Evolutionary conservation across 2,329 filamentous ascomycete genomes (phyloP).

Genomic region (Colletotrichum limetticola): DNA sequence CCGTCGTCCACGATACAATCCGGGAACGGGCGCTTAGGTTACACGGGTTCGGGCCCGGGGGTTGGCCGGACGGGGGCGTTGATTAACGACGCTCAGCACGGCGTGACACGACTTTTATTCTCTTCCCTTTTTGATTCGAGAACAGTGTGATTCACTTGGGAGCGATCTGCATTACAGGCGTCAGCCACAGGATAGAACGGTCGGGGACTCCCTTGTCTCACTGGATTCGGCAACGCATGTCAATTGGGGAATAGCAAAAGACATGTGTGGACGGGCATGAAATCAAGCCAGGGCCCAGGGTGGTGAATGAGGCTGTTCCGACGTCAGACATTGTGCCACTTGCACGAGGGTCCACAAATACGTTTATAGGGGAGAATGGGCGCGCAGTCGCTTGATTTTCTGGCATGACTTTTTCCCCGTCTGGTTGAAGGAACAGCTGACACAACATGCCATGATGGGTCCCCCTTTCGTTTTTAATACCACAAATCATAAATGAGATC

Average conservation of each 20-base stretch:
- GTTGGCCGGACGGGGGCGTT: neutral
- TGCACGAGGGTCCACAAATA: neutral
- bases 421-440: slow-evolving; percentile 22
- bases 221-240: too few relatives aligned
- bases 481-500: neutral
- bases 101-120: neutral
- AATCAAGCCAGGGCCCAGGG: neutral
- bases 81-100: neutral
- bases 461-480: neutral
- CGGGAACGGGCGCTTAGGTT: neutral
- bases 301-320: slow-evolving; percentile 19
- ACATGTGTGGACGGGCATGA: too few relatives aligned
- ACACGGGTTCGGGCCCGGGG: neutral
- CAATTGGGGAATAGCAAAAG: too few relatives aligned
- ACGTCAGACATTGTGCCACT: slow-evolving; percentile 20
- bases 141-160: too few relatives aligned
- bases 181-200: too few relatives aligned
- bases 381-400: neutral
- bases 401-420: slow-evolving; percentile 14
- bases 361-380: neutral
- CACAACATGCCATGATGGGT: slow-evolving; percentile 18
- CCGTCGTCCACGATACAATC: neutral
- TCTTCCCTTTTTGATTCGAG: too few relatives aligned
- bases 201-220: too few relatives aligned
- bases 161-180: too few relatives aligned